Conservation (phyloP, 306 rosid species). For the Rosa chinensis region DNA sequence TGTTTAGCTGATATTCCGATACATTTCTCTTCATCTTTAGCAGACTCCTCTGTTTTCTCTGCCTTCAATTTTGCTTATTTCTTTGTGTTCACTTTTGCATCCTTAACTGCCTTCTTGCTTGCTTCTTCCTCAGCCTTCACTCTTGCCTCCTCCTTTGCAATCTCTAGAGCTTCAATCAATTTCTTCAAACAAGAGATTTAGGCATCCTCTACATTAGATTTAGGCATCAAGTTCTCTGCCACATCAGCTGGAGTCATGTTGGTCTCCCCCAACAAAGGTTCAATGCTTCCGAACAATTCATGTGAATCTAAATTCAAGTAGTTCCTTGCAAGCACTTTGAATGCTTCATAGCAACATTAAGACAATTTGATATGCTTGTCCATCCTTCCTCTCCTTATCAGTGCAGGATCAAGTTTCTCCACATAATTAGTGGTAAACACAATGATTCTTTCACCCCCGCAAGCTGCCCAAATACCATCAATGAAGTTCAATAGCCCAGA, state of each 20-base stretch:
- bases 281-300: slow-evolving; percentile 32
- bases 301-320: slow-evolving; percentile 54
- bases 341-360: slow-evolving; percentile 59
- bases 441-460: slow-evolving; percentile 65
- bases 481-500: slow-evolving; percentile 65
- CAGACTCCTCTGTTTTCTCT: background rate
- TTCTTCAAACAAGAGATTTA: slow-evolving; percentile 42
- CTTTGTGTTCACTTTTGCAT: slow-evolving; percentile 7
- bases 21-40: slow-evolving; percentile 13
- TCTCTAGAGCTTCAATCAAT: slow-evolving; percentile 51
- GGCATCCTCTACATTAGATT: slow-evolving; percentile 38
- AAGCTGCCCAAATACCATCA: slow-evolving; percentile 83
- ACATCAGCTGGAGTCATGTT: slow-evolving; percentile 66
- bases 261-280: slow-evolving; percentile 35
- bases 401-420: slow-evolving; percentile 65
- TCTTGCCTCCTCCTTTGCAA: slow-evolving; percentile 38
- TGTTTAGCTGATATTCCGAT: background rate
- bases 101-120: slow-evolving; percentile 21
- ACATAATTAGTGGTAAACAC: slow-evolving; percentile 65
- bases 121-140: slow-evolving; percentile 35
- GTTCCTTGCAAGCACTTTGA: slow-evolving; percentile 62
- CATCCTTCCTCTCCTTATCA: slow-evolving; percentile 70
- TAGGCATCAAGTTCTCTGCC: slow-evolving; percentile 70
- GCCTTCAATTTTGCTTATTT: slow-evolving; percentile 8
- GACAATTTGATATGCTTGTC: slow-evolving; percentile 71